Conservation (phyloP, 2,329 filamentous ascomycete genomes). For the Aureobasidium subglaciale region DNA sequence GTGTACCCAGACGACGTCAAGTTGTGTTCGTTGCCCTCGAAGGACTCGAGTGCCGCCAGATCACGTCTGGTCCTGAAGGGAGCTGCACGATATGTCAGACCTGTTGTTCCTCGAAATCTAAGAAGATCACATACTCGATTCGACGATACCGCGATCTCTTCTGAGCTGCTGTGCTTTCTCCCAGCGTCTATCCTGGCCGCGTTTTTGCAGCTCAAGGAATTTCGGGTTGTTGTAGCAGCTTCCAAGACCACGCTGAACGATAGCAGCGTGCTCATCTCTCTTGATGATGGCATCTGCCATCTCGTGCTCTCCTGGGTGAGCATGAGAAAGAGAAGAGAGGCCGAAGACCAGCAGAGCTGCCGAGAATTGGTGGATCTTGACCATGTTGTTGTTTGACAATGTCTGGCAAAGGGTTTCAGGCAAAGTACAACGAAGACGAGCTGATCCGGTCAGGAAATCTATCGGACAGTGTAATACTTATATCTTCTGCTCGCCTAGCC, state of each 20-base stretch:
- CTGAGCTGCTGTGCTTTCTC: constrained; percentile 15
- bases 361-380: background rate
- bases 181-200: constrained; percentile 14
- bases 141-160: constrained; percentile 10
- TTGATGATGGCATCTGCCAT: constrained; percentile 12
- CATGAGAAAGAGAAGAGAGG: constrained; percentile 7
- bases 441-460: too few species aligned
- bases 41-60: constrained; percentile 10
- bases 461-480: too few species aligned
- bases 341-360: background rate
- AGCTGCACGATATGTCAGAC: background rate
- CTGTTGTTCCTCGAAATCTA: background rate
- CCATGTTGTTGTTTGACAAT: constrained; percentile 3
- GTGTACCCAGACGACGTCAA: constrained; percentile 13
- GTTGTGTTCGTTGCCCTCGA: constrained; percentile 15
- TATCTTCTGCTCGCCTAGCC: too few species aligned
- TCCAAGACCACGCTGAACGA: constrained; percentile 17
- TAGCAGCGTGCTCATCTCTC: constrained; percentile 14
- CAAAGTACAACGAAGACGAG: too few species aligned
- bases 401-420: too few species aligned
- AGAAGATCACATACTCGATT: background rate
- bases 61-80: constrained; percentile 15
- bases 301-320: constrained; percentile 16
- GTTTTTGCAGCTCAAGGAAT: constrained; percentile 14
- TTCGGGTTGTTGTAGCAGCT: constrained; percentile 14